Conservation (phyloP, 2,329 filamentous ascomycete species). For the Diaporthe ilicicola region DNA sequence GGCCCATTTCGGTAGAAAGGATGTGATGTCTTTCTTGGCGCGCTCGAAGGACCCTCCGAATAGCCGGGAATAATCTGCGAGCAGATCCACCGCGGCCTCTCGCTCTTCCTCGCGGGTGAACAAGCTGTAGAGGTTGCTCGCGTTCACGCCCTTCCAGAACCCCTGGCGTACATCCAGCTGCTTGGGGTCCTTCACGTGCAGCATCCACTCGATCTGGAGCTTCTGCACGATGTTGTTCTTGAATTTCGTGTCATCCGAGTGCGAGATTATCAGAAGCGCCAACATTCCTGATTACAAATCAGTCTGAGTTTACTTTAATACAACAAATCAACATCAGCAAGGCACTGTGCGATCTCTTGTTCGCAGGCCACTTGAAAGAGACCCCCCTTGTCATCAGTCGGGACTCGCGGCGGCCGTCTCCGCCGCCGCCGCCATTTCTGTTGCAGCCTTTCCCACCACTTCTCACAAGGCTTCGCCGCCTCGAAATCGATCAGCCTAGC, state of each 20-base stretch:
- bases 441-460: too few species aligned
- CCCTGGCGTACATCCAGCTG: not conserved
- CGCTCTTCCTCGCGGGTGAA: not conserved
- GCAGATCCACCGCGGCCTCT: not conserved
- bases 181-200: not conserved
- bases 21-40: not conserved
- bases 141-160: not conserved
- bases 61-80: not conserved
- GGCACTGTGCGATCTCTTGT: too few species aligned
- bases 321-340: too few species aligned
- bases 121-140: not conserved
- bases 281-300: too few species aligned
- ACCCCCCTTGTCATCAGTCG: too few species aligned
- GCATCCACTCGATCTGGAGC: not conserved
- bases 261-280: not conserved
- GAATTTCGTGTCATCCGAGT: not conserved
- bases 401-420: too few species aligned
- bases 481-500: too few species aligned
- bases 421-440: too few species aligned
- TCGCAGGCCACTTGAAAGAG: too few species aligned
- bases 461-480: too few species aligned
- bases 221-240: not conserved
- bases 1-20: not conserved
- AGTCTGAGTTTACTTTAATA: too few species aligned
- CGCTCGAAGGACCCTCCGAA: not conserved